phyloP scores from a whole-genome alignment of 352 stramenopile species.

The Globisporangium alternatum region DNA sequence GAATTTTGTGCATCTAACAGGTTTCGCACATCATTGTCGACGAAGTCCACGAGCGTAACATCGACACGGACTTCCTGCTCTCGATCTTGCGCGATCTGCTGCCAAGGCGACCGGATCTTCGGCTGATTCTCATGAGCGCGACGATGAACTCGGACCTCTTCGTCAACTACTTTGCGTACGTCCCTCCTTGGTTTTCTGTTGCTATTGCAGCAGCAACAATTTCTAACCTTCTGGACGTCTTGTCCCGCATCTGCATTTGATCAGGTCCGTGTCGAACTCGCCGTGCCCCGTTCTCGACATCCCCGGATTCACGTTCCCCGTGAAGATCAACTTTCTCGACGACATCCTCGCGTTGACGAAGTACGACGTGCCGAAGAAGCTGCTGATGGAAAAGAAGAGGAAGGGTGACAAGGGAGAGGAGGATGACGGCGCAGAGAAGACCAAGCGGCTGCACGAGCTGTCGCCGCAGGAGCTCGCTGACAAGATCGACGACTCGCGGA shows the following conservation, averaged over 20 bases:
- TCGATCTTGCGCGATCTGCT: slow-evolving; percentile 88
- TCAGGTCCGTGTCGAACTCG: slow-evolving; percentile 13
- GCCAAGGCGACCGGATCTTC: slow-evolving; percentile 67
- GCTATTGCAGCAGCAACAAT: background rate
- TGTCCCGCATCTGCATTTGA: background rate
- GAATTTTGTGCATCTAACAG: slow-evolving; percentile 10
- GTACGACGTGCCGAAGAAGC: slow-evolving; percentile 62
- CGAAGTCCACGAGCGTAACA: slow-evolving; percentile 97
- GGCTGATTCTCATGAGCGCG: slow-evolving; percentile 96
- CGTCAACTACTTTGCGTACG: slow-evolving; percentile 81
- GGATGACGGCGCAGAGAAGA: slow-evolving; percentile 22
- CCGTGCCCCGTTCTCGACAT: slow-evolving; percentile 80
- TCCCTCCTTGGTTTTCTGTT: background rate
- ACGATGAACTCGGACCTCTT: slow-evolving; percentile 93
- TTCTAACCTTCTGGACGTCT: background rate
- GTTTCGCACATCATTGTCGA: slow-evolving; percentile 99
- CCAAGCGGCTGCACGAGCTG: slow-evolving; percentile 29
- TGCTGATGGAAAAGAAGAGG: slow-evolving; percentile 52
- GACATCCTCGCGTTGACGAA: slow-evolving; percentile 58
- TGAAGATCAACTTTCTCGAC: slow-evolving; percentile 77
- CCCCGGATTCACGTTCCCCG: slow-evolving; percentile 81
- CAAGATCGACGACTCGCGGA: slow-evolving; percentile 87
- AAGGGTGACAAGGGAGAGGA: slow-evolving; percentile 33
- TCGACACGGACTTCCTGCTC: slow-evolving; percentile 96
- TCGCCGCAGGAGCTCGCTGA: slow-evolving; percentile 50